Base-by-base conservation (phyloP, 306 rosid genomes). In the Begonia fuchsioides region DNA sequence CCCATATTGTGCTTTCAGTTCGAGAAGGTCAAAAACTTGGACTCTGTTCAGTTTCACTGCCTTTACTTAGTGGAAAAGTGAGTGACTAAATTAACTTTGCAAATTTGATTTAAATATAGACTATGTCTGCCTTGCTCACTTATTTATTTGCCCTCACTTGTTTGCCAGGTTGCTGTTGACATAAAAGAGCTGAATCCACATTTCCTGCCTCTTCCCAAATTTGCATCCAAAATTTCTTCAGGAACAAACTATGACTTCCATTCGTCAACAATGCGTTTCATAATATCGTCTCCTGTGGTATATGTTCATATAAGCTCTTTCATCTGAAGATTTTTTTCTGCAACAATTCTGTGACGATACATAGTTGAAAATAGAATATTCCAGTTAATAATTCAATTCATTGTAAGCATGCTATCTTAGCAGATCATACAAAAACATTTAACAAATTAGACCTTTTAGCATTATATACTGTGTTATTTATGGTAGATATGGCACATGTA, bases 221-320 rank as follows among this genome's bases (percentile, higher is more conserved):
- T 68, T 55, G 94, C 79, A 69, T 74, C 81, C 10, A 93, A 84
- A 66, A 84, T 81, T 73, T 81, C 84, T 47, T 76, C 95, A 35
- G 97, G 95, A 68, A 78, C 94, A 45, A 90, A 84, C 72, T 78
- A 84, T 69, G 97, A 90, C 60, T 81, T 62, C 58, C 62, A 71
- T 72, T 90, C 97, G 26, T 57, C 87, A 39, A 68, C 66, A 64
- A 71, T 71, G 94, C 79, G 97, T 48, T 84, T 84, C 57, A 79
- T 76, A 52, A 67, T 84, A 64, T 84, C 95, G 44, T 90, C 95
- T 8, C 87, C 94, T 17, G 93, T 92, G 94, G 95, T 92, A 77
- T 43, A 83, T 76, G 49, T 53, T 17, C 12, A 60, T 38, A 18
- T 67, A 14, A 44, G 43, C 15, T 45, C 3, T 49, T 44, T 12